Percentiles rank a stretch among this genome's conserved stretches.
Evolutionary conservation across 2,329 filamentous ascomycete genomes (phyloP).

Genomic region (Hypoxylon sp.): DNA sequence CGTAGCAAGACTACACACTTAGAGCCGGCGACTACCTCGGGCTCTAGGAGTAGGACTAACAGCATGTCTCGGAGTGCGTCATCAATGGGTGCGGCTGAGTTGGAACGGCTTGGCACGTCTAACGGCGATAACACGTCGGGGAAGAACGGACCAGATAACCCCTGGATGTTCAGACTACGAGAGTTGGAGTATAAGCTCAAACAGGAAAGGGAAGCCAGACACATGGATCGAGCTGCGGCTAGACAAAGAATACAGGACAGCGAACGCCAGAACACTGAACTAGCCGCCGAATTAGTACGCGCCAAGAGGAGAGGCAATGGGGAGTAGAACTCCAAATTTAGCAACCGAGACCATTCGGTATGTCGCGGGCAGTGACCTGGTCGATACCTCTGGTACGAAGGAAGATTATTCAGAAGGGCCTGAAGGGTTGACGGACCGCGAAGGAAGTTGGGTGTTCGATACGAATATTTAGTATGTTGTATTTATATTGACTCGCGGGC

Average conservation of each 20-base stretch:
- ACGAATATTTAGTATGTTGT: constrained; percentile 32
- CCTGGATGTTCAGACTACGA: constrained; percentile 87
- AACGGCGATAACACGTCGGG: constrained; percentile 46
- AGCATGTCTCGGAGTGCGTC: constrained; percentile 52
- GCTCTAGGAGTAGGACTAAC: constrained; percentile 43
- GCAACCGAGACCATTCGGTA: background rate
- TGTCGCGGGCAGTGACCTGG: background rate
- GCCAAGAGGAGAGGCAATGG: constrained; percentile 49
- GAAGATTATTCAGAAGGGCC: background rate
- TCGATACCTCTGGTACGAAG: background rate
- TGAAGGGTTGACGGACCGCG: constrained; percentile 1
- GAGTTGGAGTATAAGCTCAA: constrained; percentile 92
- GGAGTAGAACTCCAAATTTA: constrained; percentile 40
- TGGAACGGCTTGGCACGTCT: constrained; percentile 48
- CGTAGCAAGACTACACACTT: constrained; percentile 58
- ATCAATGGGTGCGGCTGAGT: constrained; percentile 43
- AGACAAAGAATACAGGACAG: constrained; percentile 72
- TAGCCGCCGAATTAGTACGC: constrained; percentile 53
- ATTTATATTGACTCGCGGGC: constrained; percentile 30
- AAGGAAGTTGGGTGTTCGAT: constrained; percentile 16
- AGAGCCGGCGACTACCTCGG: constrained; percentile 48
- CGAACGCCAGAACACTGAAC: constrained; percentile 54
- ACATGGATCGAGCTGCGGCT: constrained; percentile 88
- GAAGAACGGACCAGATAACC: constrained; percentile 69
- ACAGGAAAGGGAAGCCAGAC: constrained; percentile 86